A percentile compares a stretch with the other conserved stretches of the same genome.
phyloP scores from a whole-genome alignment of 2,329 filamentous ascomycete genomes.

The Macroventuria anomochaeta region DNA sequence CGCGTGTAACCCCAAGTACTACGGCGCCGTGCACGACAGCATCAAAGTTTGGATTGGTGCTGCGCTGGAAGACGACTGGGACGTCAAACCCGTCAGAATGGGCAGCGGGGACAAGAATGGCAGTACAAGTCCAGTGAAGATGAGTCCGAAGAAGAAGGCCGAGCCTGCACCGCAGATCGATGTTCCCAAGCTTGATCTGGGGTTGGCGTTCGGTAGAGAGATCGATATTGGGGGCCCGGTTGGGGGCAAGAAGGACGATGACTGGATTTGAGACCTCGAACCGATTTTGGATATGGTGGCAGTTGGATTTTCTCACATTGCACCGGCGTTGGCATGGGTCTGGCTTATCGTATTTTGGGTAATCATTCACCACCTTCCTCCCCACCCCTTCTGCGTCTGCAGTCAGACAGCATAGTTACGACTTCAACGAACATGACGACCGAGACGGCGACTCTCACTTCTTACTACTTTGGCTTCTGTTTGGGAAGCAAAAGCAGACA shows the following conservation, averaged over 20 bases:
- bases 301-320: not conserved
- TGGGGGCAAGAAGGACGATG: conserved; percentile 34
- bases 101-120: conserved; percentile 58
- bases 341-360: not conserved
- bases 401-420: conserved; percentile 7
- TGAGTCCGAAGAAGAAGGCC: conserved; percentile 51
- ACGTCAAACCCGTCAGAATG: conserved; percentile 78
- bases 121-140: conserved; percentile 43
- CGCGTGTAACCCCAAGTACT: conserved; percentile 97
- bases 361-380: not conserved
- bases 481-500: not conserved
- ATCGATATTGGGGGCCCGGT: conserved; percentile 25
- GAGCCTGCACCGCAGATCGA: conserved; percentile 48
- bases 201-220: conserved; percentile 42
- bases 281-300: not conserved
- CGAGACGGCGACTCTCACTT: conserved; percentile 15
- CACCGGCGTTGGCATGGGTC: not conserved
- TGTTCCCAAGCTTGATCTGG: conserved; percentile 48
- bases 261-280: conserved; percentile 39
- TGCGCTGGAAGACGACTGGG: conserved; percentile 86
- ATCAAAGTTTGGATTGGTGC: conserved; percentile 90
- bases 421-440: conserved; percentile 18
- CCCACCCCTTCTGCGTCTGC: not conserved
- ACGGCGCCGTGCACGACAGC: conserved; percentile 87
- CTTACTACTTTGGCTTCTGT: not conserved